Evolutionary conservation across 345 rosid species (phyloP).

Genomic region (Populus davidiana): DNA sequence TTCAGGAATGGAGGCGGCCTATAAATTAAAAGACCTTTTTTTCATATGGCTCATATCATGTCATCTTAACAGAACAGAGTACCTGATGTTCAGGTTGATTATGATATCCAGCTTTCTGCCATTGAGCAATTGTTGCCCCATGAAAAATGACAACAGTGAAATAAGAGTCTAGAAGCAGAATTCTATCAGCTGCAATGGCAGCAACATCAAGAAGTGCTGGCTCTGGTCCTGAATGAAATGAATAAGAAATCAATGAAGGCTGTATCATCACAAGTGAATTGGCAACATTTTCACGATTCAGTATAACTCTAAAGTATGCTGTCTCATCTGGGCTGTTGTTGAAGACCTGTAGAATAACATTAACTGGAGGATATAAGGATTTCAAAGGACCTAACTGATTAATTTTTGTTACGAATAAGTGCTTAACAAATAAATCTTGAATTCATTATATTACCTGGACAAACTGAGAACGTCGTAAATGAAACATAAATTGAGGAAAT

Average conservation of each 20-base stretch:
- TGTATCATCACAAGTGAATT: slow-evolving; percentile 95
- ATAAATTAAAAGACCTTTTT: neutral
- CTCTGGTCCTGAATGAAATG: slow-evolving; percentile 81
- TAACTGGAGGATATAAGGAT: neutral
- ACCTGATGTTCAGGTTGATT: slow-evolving; percentile 90
- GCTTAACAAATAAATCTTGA: neutral
- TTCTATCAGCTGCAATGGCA: slow-evolving; percentile 85
- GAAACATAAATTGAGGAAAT: slow-evolving; percentile 84
- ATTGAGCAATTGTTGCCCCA: slow-evolving; percentile 88
- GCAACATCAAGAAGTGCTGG: slow-evolving; percentile 83
- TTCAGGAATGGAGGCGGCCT: neutral
- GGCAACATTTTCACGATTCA: slow-evolving; percentile 85
- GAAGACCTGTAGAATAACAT: slow-evolving; percentile 58
- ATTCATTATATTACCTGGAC: slow-evolving; percentile 58
- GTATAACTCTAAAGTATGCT: slow-evolving; percentile 82
- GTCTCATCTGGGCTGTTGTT: slow-evolving; percentile 99
- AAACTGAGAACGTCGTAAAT: slow-evolving; percentile 96
- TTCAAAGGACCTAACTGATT: neutral
- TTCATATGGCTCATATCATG: neutral
- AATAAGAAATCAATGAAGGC: slow-evolving; percentile 90
- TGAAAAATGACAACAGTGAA: slow-evolving; percentile 85
- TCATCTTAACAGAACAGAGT: slow-evolving; percentile 12
- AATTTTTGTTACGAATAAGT: neutral
- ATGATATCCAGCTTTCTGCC: slow-evolving; percentile 96
- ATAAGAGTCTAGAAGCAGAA: slow-evolving; percentile 80